Evolutionary conservation across 208 protist genomes (phyloP).

Genomic region (Trypanosoma theileri): DNA sequence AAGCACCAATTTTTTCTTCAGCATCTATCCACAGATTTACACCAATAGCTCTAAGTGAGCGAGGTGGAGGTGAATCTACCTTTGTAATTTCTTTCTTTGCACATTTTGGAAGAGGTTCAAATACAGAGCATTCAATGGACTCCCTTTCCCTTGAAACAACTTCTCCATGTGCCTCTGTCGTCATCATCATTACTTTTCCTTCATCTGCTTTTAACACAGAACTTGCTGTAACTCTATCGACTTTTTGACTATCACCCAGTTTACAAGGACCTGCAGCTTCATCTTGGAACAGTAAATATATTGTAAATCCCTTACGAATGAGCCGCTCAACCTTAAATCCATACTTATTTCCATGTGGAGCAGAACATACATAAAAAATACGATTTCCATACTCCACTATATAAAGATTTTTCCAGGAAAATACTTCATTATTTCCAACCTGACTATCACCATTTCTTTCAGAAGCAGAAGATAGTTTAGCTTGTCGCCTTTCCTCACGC

Average conservation of each 20-base stretch:
- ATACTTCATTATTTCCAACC: constrained; percentile 53
- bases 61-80: not conserved
- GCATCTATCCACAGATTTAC: constrained; percentile 78
- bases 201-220: constrained; percentile 51
- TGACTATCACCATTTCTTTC: constrained; percentile 4
- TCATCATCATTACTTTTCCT: constrained; percentile 27
- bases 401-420: constrained; percentile 58
- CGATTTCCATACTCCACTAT: constrained; percentile 67
- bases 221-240: constrained; percentile 44
- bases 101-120: constrained; percentile 11
- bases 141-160: constrained; percentile 5
- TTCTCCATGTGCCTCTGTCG: constrained; percentile 11
- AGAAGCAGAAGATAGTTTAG: not conserved
- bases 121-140: not conserved
- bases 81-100: constrained; percentile 18
- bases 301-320: constrained; percentile 56
- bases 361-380: constrained; percentile 58
- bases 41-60: constrained; percentile 46
- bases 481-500: constrained; percentile 2
- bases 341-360: constrained; percentile 42
- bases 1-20: constrained; percentile 24
- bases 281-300: constrained; percentile 70
- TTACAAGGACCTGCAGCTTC: constrained; percentile 21
- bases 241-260: constrained; percentile 27
- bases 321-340: constrained; percentile 76